phyloP scores from a whole-genome alignment of 225 moss, liverwort and hornwort genomes.

The Asterella californica region DNA sequence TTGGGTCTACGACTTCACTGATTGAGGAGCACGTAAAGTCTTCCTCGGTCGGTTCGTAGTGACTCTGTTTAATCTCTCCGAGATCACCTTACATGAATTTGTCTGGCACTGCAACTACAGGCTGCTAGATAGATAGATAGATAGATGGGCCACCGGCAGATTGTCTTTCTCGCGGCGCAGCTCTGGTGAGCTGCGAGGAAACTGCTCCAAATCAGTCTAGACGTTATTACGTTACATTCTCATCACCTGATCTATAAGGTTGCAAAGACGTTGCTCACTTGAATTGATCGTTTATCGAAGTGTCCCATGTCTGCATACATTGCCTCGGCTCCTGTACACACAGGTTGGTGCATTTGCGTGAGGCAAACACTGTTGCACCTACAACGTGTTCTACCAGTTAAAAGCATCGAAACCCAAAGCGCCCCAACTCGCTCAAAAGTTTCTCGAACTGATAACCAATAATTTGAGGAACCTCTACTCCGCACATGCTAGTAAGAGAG shows the following conservation, averaged over 20 bases:
- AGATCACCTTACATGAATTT: too few species aligned
- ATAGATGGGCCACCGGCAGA: too few species aligned
- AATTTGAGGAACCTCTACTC: background rate
- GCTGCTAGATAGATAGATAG: too few species aligned
- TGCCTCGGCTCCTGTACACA: conserved; percentile 71
- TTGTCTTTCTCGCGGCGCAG: too few species aligned
- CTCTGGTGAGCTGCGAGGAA: background rate
- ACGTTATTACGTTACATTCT: too few species aligned
- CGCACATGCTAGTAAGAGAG: background rate
- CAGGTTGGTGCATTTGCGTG: conserved; percentile 11
- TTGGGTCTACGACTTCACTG: background rate
- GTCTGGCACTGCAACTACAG: too few species aligned
- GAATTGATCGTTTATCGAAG: conserved; percentile 82
- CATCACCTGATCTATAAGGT: background rate
- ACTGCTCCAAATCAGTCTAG: background rate
- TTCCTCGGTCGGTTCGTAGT: too few species aligned
- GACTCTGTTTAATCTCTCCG: too few species aligned
- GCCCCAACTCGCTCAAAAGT: too few species aligned
- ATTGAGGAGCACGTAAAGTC: background rate
- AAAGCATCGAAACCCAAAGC: too few species aligned
- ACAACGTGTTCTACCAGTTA: too few species aligned
- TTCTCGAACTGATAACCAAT: background rate
- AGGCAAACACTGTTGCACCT: background rate
- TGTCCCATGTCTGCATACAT: conserved; percentile 95
- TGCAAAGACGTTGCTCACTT: conserved; percentile 44